Evolutionary conservation across 257 asterid species (phyloP).

Genomic region (Solanum pinnatisectum): DNA sequence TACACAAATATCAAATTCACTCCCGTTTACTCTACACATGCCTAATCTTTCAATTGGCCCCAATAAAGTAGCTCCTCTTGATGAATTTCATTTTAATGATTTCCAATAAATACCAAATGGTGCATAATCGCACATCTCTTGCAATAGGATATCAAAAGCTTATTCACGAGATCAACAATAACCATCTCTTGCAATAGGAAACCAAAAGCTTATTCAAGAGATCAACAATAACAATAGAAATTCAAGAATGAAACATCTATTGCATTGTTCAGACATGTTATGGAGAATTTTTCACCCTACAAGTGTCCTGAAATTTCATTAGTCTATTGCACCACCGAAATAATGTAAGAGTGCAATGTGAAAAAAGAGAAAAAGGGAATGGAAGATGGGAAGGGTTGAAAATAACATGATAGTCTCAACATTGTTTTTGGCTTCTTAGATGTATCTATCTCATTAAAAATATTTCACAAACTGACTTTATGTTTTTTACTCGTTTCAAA

Average conservation of each 20-base stretch:
- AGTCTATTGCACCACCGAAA: not conserved
- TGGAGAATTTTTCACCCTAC: not conserved
- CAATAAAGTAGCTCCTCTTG: conserved; percentile 1
- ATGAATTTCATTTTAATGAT: conserved; percentile 14
- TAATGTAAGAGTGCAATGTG: too few species aligned
- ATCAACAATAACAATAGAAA: not conserved
- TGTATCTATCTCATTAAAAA: not conserved
- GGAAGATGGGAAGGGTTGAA: not conserved
- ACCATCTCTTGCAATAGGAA: not conserved
- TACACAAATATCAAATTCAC: conserved; percentile 4
- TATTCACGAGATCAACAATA: too few species aligned
- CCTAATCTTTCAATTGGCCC: conserved; percentile 13
- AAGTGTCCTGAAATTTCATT: not conserved
- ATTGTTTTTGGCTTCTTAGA: not conserved
- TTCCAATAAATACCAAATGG: not conserved
- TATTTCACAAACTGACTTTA: too few species aligned
- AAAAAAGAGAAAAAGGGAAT: not conserved
- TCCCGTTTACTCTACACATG: not conserved
- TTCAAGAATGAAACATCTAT: not conserved
- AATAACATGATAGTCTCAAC: not conserved
- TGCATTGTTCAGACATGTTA: not conserved
- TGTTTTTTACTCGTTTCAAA: not conserved
- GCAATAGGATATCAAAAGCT: not conserved
- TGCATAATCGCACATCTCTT: not conserved
- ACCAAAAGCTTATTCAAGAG: not conserved